Conservation (phyloP, 2,329 filamentous ascomycete genomes). For the Ophiostoma triangulosporum region DNA sequence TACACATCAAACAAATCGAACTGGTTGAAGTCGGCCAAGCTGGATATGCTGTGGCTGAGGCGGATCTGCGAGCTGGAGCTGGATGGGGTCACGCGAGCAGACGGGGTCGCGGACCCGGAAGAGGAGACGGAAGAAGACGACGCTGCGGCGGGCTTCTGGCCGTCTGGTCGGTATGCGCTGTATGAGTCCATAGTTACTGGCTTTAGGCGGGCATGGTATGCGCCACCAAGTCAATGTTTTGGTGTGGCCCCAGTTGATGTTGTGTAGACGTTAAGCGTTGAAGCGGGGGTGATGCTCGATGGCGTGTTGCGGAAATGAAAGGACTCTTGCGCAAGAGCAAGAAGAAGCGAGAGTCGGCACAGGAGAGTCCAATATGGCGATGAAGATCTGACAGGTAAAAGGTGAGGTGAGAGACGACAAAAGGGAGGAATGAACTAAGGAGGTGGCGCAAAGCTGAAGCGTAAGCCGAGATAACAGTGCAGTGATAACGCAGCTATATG, state of each 20-base stretch:
- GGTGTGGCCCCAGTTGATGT: neutral
- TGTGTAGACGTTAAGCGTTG: neutral
- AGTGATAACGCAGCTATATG: neutral
- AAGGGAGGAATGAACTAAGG: too few species aligned
- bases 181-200: slow-evolving; percentile 9
- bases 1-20: slow-evolving; percentile 38
- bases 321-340: neutral
- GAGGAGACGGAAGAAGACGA: neutral
- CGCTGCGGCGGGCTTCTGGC: neutral
- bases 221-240: neutral
- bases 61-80: neutral
- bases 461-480: neutral
- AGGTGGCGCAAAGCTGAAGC: neutral
- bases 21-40: slow-evolving; percentile 20
- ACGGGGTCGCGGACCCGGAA: neutral
- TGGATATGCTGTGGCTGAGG: slow-evolving; percentile 16
- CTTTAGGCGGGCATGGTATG: neutral
- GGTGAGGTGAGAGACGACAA: neutral
- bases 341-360: neutral
- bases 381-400: neutral
- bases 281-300: neutral
- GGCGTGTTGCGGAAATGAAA: neutral
- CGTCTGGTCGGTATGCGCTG: slow-evolving; percentile 4
- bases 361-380: neutral
- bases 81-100: neutral